Conservation (phyloP, 306 rosid genomes). For the Glycine latifolia region DNA sequence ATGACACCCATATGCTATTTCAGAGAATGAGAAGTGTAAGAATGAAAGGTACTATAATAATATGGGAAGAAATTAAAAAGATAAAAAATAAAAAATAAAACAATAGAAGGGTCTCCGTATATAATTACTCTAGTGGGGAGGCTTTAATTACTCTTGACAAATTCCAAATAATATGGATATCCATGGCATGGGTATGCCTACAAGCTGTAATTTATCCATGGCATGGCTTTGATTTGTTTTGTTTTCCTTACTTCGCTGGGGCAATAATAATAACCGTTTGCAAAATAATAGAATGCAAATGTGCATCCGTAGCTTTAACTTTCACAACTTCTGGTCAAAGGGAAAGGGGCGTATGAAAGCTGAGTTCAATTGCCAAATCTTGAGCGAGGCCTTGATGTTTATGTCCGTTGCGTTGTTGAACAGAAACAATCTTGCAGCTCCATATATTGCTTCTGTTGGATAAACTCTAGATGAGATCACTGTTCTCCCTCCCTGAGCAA, state of each 20-base stretch:
- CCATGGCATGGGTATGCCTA: not conserved
- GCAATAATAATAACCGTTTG: not conserved
- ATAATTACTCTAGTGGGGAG: too few species aligned
- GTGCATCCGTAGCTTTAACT: not conserved
- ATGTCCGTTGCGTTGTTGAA: constrained; percentile 81
- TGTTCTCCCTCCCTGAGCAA: constrained; percentile 83
- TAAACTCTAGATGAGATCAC: constrained; percentile 79
- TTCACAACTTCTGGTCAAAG: constrained; percentile 47
- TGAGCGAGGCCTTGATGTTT: constrained; percentile 71
- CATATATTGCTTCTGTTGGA: constrained; percentile 89
- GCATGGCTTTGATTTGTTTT: not conserved
- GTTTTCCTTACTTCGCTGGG: not conserved
- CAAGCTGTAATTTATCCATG: constrained; percentile 21
- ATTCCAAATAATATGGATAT: not conserved
- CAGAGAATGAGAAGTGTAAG: not conserved
- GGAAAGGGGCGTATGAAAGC: constrained; percentile 84
- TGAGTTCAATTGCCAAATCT: constrained; percentile 74
- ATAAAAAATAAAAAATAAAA: too few species aligned
- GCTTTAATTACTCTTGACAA: not conserved
- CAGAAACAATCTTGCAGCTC: constrained; percentile 74
- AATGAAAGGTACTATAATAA: too few species aligned
- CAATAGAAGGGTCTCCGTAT: not conserved
- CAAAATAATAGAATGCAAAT: not conserved
- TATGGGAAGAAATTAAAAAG: too few species aligned
- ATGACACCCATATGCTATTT: not conserved